Evolutionary conservation across 2,329 filamentous ascomycete genomes (phyloP).

Genomic region (Fusarium solani-melongenae): DNA sequence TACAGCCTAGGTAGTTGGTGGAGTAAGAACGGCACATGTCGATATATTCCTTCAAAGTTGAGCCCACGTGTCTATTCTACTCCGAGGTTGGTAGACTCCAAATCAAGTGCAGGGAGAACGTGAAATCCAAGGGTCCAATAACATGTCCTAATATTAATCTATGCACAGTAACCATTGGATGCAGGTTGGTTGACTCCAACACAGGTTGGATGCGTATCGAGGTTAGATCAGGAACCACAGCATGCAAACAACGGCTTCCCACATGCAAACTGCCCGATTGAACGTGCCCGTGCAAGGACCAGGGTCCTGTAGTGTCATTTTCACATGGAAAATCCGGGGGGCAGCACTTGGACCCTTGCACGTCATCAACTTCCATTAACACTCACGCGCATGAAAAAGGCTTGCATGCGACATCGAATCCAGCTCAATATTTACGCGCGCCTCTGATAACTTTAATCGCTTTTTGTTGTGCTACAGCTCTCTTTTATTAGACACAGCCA

Average conservation of each 20-base stretch:
- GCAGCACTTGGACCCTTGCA: constrained; percentile 43
- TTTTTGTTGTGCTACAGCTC: neutral
- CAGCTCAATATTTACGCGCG: neutral
- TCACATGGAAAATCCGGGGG: constrained; percentile 49
- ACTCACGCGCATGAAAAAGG: constrained; percentile 24
- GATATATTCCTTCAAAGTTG: neutral
- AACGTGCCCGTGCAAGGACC: constrained; percentile 33
- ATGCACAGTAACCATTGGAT: neutral
- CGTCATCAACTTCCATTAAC: constrained; percentile 31
- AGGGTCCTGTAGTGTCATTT: constrained; percentile 32
- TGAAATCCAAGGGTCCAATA: neutral
- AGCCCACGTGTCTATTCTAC: neutral
- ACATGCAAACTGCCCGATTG: constrained; percentile 15
- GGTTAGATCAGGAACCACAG: constrained; percentile 10
- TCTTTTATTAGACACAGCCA: constrained; percentile 1
- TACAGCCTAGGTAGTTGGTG: neutral
- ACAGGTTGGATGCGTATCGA: neutral
- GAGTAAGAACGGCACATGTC: neutral
- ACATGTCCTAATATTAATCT: neutral
- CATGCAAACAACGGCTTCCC: constrained; percentile 18
- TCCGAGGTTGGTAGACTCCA: neutral
- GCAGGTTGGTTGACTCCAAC: neutral
- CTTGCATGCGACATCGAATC: neutral
- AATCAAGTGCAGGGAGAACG: neutral
- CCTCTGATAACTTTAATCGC: neutral